These are phyloP conservation scores for Chlorella ohadii DNA, from an alignment of 139 green algal genomes.

Conservation along the genomic window DNA sequence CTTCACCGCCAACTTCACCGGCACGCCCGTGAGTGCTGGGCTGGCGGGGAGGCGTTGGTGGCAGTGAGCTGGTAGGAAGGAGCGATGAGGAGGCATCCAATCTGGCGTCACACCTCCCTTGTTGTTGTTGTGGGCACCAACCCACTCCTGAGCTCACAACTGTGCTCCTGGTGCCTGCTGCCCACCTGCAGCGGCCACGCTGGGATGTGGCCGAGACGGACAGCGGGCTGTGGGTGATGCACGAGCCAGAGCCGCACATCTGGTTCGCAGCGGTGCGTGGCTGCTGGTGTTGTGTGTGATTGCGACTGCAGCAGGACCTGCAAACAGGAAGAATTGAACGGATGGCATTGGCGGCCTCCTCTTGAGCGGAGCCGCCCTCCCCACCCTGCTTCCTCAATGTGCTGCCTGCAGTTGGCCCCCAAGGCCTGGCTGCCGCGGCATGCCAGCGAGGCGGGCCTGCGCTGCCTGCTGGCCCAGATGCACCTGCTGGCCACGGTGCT, in stretches of 20 bases:
- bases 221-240: slow-evolving; percentile 36
- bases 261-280: slow-evolving; percentile 42
- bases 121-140: too few species aligned
- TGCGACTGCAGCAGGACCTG: too few species aligned
- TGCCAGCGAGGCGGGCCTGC: slow-evolving; percentile 22
- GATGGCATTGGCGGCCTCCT: too few species aligned
- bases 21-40: neutral
- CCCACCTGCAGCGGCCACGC: neutral
- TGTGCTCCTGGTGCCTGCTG: neutral
- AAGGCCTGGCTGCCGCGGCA: slow-evolving; percentile 34
- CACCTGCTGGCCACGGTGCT: slow-evolving; percentile 40
- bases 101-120: too few species aligned
- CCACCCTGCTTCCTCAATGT: too few species aligned
- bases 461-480: slow-evolving; percentile 31
- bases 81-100: too few species aligned
- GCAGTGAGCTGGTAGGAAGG: too few species aligned
- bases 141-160: too few species aligned
- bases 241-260: slow-evolving; percentile 39
- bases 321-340: too few species aligned
- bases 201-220: slow-evolving; percentile 48
- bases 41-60: neutral
- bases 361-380: too few species aligned
- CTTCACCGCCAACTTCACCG: slow-evolving; percentile 46
- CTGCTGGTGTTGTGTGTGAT: too few species aligned
- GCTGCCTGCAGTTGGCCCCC: slow-evolving; percentile 27